Evolutionary conservation across 1,139 yeast genomes (phyloP).

Genomic region (Sugiyamaella neomexicana): DNA sequence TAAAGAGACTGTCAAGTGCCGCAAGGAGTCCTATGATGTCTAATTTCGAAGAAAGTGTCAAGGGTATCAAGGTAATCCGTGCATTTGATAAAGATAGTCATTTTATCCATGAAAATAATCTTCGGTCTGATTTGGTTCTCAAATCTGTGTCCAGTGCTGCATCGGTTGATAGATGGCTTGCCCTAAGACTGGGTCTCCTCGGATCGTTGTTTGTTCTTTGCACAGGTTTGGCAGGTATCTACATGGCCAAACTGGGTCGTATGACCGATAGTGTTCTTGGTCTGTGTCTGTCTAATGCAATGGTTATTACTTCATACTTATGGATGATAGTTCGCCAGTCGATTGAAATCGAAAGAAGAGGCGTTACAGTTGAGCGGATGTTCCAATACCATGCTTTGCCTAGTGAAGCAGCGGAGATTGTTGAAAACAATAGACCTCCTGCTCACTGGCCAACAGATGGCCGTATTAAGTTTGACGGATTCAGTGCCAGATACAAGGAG

Average conservation of each 20-base stretch:
- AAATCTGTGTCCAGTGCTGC: conserved; percentile 51
- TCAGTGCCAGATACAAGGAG: conserved; percentile 65
- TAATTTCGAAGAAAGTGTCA: conserved; percentile 72
- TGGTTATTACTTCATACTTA: conserved; percentile 60
- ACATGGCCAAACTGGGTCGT: conserved; percentile 46
- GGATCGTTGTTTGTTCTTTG: conserved; percentile 62
- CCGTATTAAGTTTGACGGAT: conserved; percentile 56
- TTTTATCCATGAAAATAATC: conserved; percentile 54
- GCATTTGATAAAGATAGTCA: conserved; percentile 53
- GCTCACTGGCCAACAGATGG: conserved; percentile 63
- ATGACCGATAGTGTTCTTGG: conserved; percentile 70
- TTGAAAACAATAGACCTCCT: conserved; percentile 36
- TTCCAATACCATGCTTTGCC: conserved; percentile 63
- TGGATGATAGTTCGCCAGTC: conserved; percentile 61
- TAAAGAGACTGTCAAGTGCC: conserved; percentile 76
- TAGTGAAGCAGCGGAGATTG: conserved; percentile 53
- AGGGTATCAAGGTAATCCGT: conserved; percentile 69
- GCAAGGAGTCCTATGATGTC: conserved; percentile 76
- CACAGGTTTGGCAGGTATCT: conserved; percentile 50
- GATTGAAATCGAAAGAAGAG: conserved; percentile 70
- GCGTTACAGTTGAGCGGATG: conserved; percentile 76
- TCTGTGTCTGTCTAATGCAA: conserved; percentile 67
- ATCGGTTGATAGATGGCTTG: conserved; percentile 61
- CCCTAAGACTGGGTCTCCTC: conserved; percentile 63
- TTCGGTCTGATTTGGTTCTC: conserved; percentile 62